phyloP scores from a whole-genome alignment of 176 grass and related monocot species.

The Pharus latifolius region DNA sequence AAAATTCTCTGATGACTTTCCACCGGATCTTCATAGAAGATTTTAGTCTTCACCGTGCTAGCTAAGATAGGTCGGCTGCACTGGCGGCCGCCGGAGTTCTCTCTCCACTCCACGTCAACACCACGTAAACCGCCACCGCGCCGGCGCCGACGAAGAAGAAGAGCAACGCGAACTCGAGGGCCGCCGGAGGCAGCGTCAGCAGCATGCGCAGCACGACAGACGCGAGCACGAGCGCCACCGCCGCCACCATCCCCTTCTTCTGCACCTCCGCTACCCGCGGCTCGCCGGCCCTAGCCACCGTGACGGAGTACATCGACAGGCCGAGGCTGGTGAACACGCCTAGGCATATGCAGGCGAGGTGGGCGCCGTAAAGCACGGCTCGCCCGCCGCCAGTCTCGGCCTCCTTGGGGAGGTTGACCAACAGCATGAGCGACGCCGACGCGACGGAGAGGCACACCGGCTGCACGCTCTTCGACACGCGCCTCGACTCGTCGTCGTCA shows the following conservation, averaged over 20 bases:
- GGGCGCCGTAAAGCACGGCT: background rate
- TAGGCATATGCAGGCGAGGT: background rate
- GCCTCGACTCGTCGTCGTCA: background rate
- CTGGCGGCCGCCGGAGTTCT: too few species aligned
- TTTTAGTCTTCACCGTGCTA: too few species aligned
- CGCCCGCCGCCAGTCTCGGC: too few species aligned
- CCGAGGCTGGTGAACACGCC: constrained; percentile 21
- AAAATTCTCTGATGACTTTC: too few species aligned
- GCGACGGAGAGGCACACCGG: constrained; percentile 9
- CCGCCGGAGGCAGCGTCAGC: too few species aligned
- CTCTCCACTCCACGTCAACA: too few species aligned
- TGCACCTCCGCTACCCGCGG: background rate
- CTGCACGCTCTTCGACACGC: constrained; percentile 3
- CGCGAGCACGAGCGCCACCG: background rate
- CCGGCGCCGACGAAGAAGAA: too few species aligned
- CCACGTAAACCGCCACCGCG: too few species aligned
- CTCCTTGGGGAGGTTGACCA: background rate
- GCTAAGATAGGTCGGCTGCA: too few species aligned
- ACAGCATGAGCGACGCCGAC: constrained; percentile 8
- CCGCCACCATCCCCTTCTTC: constrained; percentile 18
- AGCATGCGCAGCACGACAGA: background rate
- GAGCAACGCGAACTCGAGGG: too few species aligned
- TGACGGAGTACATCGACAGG: constrained; percentile 21
- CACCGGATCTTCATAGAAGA: too few species aligned
- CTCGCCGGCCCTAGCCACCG: background rate